Evolutionary conservation across 1,284 basidiomycete species (phyloP).

Genomic region (Puccinia brachypodii): DNA sequence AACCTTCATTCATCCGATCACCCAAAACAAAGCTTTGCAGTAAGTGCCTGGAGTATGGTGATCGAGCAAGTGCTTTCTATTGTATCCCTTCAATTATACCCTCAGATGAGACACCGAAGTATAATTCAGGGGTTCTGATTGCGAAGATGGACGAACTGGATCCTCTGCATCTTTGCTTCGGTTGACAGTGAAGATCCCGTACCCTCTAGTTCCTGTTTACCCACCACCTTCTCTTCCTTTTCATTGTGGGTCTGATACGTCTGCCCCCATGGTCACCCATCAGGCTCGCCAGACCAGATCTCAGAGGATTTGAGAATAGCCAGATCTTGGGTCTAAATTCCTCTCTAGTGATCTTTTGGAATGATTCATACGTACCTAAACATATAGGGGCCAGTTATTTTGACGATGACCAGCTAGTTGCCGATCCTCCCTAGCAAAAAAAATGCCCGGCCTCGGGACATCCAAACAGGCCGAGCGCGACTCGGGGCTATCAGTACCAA

Average conservation of each 20-base stretch:
- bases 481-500: too few relatives aligned
- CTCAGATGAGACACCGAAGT: neutral
- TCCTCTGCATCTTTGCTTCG: neutral
- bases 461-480: slow-evolving; percentile 1
- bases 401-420: slow-evolving; percentile 12
- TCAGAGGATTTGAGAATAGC: neutral
- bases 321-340: neutral
- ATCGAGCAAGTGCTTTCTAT: neutral
- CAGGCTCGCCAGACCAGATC: neutral
- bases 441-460: slow-evolving; percentile 8
- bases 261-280: neutral
- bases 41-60: neutral
- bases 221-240: neutral
- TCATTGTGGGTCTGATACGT: neutral
- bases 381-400: slow-evolving; percentile 8
- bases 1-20: neutral
- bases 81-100: neutral
- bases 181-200: neutral
- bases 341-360: slow-evolving; percentile 31
- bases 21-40: neutral
- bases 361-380: slow-evolving; percentile 17
- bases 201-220: neutral
- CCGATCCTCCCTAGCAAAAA: slow-evolving; percentile 1
- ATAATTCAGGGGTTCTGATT: slow-evolving; percentile 2
- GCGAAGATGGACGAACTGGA: neutral